Evolutionary conservation across 2,329 filamentous ascomycete genomes (phyloP), one percentile per base, ranked within the genome.

Genomic region (Penicillium sumatraense): DNA sequence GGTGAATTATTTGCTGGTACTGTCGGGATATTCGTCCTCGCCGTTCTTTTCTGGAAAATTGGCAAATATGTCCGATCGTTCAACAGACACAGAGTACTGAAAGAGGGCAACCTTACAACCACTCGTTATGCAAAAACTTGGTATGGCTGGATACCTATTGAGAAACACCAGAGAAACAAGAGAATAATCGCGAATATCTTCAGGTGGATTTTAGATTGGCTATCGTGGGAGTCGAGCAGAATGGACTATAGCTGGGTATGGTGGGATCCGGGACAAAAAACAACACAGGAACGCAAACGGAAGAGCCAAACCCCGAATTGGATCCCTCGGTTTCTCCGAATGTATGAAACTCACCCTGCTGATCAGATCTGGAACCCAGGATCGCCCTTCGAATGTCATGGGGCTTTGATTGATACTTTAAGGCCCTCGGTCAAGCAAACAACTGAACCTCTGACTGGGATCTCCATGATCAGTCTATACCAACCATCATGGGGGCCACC

Each of bases 71-170:
- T 75, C 54, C 73, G 75, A 49, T 67, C 52, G 2, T 73, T 76
- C 48, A 76, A 65, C 7, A 62, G 64, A 49, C 54, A 67, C 35
- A 72, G 64, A 56, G 68, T 78, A 26, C 48, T 75, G 18, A 50
- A 59, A 41, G 60, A 57, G 49, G 71, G 71, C 21, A 75, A 72
- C 55, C 48, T 58, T 3, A 59, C 66, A 9, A 63, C 62, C 14
- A 61, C 64, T 56, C 72, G 72, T 13, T 76, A 75, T 56, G 69
- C 68, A 21, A 74, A 68, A 38, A 75, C 74, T 11, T 78, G 75
- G 75, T 75, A 77, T 54, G 75, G 75, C 29, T 78, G 75, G 75
- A 64, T 76, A 13, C 61, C 69, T 2, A 49, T 67, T 11, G 55
- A 70, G n/a, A 65, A 58, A 5, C 69, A 75, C 23, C 61, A 74